These are phyloP conservation scores for Umbelopsis sp. DNA, from an alignment of 192 early-diverging fungal species.

Conservation along the genomic window DNA sequence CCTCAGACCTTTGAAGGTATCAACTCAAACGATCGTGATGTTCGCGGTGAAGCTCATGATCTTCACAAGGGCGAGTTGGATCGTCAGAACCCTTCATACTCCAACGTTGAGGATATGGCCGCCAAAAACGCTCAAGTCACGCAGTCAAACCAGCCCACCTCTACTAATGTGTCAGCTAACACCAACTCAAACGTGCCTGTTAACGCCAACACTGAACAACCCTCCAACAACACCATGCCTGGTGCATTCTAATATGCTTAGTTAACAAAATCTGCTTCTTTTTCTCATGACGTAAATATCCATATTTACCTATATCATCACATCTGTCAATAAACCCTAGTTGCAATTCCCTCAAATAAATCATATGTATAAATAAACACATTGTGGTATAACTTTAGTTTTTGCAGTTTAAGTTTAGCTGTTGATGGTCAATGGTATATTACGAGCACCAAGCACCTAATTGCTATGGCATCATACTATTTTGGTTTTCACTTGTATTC, in stretches of 20 bases:
- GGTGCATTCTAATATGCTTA: conserved; percentile 13
- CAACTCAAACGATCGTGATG: background rate
- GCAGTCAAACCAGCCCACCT: background rate
- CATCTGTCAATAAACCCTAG: background rate
- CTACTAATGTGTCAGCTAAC: background rate
- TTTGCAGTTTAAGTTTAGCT: too few relatives aligned
- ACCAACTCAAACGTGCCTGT: background rate
- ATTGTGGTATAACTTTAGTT: background rate
- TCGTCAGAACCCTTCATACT: background rate
- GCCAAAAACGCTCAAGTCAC: too few relatives aligned
- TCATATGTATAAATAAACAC: background rate
- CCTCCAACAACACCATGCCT: background rate
- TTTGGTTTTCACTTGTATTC: too few relatives aligned
- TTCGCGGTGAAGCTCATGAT: background rate
- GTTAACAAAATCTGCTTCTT: background rate
- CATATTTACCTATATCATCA: background rate
- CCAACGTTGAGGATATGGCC: too few relatives aligned
- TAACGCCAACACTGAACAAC: background rate
- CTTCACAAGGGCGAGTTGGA: background rate
- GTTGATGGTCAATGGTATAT: too few relatives aligned
- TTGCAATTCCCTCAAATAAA: background rate
- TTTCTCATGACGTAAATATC: background rate
- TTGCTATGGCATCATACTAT: too few relatives aligned
- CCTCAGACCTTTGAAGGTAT: too few relatives aligned
- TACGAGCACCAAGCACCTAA: too few relatives aligned